Percentiles rank a stretch among this genome's conserved stretches.
Evolutionary conservation across 257 asterid species (phyloP).

Genomic region (Solanum etuberosum): DNA sequence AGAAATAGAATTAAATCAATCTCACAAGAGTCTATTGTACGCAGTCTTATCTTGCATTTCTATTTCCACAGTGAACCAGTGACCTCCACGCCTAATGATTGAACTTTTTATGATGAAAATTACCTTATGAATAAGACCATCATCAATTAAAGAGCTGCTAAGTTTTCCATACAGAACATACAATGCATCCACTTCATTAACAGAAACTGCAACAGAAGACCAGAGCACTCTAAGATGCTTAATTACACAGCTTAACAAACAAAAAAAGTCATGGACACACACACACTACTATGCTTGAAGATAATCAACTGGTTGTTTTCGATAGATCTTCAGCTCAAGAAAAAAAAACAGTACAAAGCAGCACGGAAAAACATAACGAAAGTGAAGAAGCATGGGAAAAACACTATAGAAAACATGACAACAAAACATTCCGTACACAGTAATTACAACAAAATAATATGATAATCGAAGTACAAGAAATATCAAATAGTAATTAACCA

Average conservation of each 20-base stretch:
- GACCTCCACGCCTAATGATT: background rate
- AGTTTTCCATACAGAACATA: slow-evolving; percentile 43
- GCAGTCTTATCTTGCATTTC: background rate
- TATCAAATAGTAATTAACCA: background rate
- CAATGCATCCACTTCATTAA: slow-evolving; percentile 88
- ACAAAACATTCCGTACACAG: background rate
- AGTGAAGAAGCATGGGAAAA: background rate
- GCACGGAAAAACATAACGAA: background rate
- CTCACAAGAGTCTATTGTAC: background rate
- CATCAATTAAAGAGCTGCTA: slow-evolving; percentile 53
- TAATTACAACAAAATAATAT: background rate
- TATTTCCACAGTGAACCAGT: background rate
- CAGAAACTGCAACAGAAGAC: slow-evolving; percentile 40
- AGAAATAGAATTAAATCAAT: background rate
- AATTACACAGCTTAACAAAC: background rate
- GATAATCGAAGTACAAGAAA: background rate
- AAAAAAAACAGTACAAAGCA: background rate
- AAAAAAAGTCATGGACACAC: background rate
- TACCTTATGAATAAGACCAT: slow-evolving; percentile 81
- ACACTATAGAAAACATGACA: background rate
- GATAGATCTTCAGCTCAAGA: background rate
- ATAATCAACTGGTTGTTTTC: background rate
- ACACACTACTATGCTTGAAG: background rate
- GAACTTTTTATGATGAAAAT: background rate
- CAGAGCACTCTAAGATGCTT: background rate